Evolutionary conservation across 768 basidiomycete species (phyloP), one percentile per base, ranked within the genome.

Genomic region (Panaeolus papilionaceus): DNA sequence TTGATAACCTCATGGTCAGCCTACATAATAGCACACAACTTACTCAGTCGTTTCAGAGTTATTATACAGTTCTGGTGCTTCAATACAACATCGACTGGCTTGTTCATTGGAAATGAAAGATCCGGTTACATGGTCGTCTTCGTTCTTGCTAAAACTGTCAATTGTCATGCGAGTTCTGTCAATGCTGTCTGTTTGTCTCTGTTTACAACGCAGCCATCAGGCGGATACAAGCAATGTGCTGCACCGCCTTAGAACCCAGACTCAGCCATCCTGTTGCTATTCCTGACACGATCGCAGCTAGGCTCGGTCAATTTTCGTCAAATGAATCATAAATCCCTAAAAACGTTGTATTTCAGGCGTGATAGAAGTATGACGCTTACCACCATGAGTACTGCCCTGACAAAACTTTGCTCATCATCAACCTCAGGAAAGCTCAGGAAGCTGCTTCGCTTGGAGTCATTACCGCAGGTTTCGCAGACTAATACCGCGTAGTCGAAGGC

Each of bases 41-140:
- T 58, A 58, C 54, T 33, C 54, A 58, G 20, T 58, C 54, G 54
- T 58, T 58, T 58, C 54, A 58, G 28, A 58, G 28, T 33, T 33
- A 58, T 58, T 33, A 58, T 58, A 12, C 54, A 58, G 26, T 33
- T 33, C 6, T 23, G 14, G 28, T 58, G 54, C 9, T 16, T 58
- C 47, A 58, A 58, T 58, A 33, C 54, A 58, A 51, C 6, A 20
- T 9, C 23, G 47, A 7, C 49, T 12, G 26, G 26, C 26, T 51
- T 51, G 54, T 33, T 33, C 12, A 58, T 28, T 58, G 54, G 33
- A 37, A 58, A 58, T 58, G 54, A 58, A 58, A 28, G 14, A 37
- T 51, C 47, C 47, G 47, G 47, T 51, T 51, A 51, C 47, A 51
- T 20, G 23, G 28, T 33, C 12, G 54, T 58, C 54, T 28, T 58